These are phyloP conservation scores for Clonostachys rosea DNA, from an alignment of 2,329 filamentous ascomycete species.

Conservation along the genomic window DNA sequence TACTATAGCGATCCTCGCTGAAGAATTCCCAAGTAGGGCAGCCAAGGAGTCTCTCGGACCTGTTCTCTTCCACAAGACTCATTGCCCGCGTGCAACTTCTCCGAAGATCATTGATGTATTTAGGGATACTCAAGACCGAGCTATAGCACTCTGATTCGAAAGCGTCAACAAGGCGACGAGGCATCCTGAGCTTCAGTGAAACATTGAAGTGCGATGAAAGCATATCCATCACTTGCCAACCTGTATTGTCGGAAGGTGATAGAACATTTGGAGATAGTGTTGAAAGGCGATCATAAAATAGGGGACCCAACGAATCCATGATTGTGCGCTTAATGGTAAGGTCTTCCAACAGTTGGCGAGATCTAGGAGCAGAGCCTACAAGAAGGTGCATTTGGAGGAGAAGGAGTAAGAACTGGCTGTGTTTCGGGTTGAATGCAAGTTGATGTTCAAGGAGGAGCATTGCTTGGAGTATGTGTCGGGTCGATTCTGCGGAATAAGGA, in stretches of 20 bases:
- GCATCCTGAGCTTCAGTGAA: conserved; percentile 41
- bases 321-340: conserved; percentile 53
- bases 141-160: conserved; percentile 45
- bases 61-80: conserved; percentile 45
- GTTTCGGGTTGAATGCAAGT: conserved; percentile 34
- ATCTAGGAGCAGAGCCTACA: conserved; percentile 42
- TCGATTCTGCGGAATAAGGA: conserved; percentile 4
- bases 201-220: conserved; percentile 39
- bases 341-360: conserved; percentile 41
- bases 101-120: conserved; percentile 35
- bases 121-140: conserved; percentile 41
- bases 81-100: conserved; percentile 47
- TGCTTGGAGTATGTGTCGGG: conserved; percentile 38
- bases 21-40: conserved; percentile 32
- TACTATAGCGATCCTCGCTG: conserved; percentile 40
- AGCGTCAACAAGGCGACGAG: conserved; percentile 33
- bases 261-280: conserved; percentile 39
- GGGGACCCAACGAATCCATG: conserved; percentile 48
- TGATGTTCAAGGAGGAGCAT: conserved; percentile 44
- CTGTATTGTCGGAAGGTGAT: conserved; percentile 20
- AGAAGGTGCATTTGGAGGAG: conserved; percentile 46
- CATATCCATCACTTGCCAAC: conserved; percentile 30
- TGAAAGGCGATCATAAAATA: conserved; percentile 52
- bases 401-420: conserved; percentile 41
- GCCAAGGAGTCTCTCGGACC: conserved; percentile 36